Base-by-base conservation (phyloP, 441 rosid species). In the Mallotus japonicus region DNA sequence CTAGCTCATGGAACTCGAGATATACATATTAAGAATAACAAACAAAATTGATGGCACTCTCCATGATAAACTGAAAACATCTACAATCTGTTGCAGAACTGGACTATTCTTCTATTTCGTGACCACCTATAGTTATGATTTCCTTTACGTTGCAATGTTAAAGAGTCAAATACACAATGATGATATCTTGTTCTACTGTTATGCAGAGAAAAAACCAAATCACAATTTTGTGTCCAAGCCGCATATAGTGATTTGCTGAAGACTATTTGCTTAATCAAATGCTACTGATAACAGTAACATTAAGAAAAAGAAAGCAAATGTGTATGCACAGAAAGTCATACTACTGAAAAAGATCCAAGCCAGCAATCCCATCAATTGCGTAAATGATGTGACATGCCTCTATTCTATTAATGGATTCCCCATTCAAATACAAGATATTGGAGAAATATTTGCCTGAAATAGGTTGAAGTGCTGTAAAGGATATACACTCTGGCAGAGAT, bases 381-480 rank as follows among this genome's bases (percentile, higher is more conserved):
- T n/a, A 42, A 8, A 59, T 32, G 40, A 58, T 58, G n/a, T 40
- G 24, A 62, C 7, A 62, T 40, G 50, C 13, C 2, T 37, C 24
- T 59, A 28, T 42, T n/a, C 15, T 6, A 28, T 51, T 47, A 66
- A 12, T 9, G 19, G 5, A 68, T n/a, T 44, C 17, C 17, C 47
- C 53, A 20, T 40, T 54, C 24, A 11, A 49, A 6, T 17, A 12
- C 32, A 7, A 47, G 7, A 19, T 56, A 54, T n/a, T 67, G 50
- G 58, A 66, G 16, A 75, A 53, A 42, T 10, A 71, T 28, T 79
- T 83, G 81, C 95, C 90, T 62, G 92, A 80, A 55, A 90, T 78
- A 0, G 89, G 90, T 82, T 89, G 97, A 53, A 88, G 71, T 8
- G 95, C 89, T 24, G 89, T 82, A 34, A 92, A 90, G 16, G 92